Evolutionary conservation across 371 early-diverging fungal species (phyloP).

Genomic region (Lichtheimia ornata): DNA sequence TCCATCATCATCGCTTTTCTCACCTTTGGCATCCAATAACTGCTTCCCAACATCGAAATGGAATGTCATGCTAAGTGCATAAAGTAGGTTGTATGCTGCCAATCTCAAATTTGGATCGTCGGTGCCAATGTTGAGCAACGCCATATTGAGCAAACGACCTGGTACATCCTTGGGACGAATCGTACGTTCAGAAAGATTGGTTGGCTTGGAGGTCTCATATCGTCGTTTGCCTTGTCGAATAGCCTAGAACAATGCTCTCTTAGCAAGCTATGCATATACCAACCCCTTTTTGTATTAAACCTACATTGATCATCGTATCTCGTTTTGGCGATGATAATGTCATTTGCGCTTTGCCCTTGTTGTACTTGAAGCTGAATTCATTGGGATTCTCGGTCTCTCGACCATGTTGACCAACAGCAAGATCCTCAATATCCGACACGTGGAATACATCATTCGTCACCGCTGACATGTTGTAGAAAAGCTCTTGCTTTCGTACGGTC

Average conservation of each 20-base stretch:
- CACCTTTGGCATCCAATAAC: conserved; percentile 63
- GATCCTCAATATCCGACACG: conserved; percentile 83
- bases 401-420: conserved; percentile 45
- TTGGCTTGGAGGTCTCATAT: conserved; percentile 67
- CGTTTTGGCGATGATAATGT: conserved; percentile 74
- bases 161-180: conserved; percentile 90
- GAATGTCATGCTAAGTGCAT: conserved; percentile 77
- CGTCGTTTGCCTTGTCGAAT: conserved; percentile 74
- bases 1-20: background rate
- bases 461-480: conserved; percentile 68
- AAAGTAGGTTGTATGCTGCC: conserved; percentile 86
- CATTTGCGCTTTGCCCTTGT: conserved; percentile 68
- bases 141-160: conserved; percentile 89
- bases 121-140: conserved; percentile 83
- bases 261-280: too few relatives aligned
- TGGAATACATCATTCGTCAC: conserved; percentile 85
- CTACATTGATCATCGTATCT: conserved; percentile 67
- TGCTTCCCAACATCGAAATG: conserved; percentile 83
- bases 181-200: conserved; percentile 63
- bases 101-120: conserved; percentile 78
- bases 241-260: conserved; percentile 13
- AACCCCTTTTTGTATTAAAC: background rate
- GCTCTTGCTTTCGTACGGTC: conserved; percentile 63
- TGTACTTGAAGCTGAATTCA: conserved; percentile 78
- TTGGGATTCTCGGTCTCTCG: conserved; percentile 62